Conservation (phyloP, 2,329 filamentous ascomycete genomes). For the Truncatella angustata region DNA sequence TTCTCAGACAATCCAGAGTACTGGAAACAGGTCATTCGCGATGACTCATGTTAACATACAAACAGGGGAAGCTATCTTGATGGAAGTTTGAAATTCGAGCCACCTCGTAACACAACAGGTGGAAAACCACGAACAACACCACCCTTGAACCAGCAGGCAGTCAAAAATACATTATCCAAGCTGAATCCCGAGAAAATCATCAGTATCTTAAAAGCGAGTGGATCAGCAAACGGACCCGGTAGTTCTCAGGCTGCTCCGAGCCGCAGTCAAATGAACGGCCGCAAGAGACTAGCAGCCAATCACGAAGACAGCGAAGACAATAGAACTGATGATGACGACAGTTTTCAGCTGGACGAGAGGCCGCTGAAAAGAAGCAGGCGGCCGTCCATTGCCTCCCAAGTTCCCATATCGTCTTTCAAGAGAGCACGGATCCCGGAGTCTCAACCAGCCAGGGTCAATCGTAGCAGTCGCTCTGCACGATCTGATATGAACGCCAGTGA, state of each 20-base stretch:
- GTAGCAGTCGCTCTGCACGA: too few relatives aligned
- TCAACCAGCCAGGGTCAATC: background rate
- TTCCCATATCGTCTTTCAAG: too few relatives aligned
- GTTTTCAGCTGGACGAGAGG: conserved; percentile 23
- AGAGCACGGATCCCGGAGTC: background rate
- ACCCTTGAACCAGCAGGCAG: conserved; percentile 14
- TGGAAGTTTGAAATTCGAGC: conserved; percentile 15
- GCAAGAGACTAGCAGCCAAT: conserved; percentile 10
- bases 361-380: conserved; percentile 15
- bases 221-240: background rate
- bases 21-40: background rate
- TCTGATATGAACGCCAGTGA: background rate
- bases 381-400: too few relatives aligned
- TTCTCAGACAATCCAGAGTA: background rate
- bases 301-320: conserved; percentile 8
- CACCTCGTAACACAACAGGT: conserved; percentile 19
- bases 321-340: conserved; percentile 9
- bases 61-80: conserved; percentile 24
- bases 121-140: background rate
- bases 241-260: background rate
- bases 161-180: conserved; percentile 1
- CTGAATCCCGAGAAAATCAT: background rate
- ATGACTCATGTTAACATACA: conserved; percentile 15
- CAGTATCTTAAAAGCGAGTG: background rate
- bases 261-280: conserved; percentile 7